Conservation (phyloP, 176 grass and related monocot genomes). For the Rhynchospora tenuis region DNA sequence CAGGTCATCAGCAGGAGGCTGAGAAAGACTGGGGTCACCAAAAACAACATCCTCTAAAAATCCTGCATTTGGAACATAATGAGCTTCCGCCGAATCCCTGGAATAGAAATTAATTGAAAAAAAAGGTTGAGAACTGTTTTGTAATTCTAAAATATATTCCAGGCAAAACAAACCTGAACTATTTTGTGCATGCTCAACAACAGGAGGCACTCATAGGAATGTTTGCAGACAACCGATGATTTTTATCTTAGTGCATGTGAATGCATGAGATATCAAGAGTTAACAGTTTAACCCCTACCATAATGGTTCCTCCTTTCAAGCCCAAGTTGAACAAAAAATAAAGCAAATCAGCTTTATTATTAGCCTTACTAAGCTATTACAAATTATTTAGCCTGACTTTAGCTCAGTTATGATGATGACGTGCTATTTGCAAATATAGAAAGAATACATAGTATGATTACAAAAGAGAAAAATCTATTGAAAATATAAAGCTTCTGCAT, state of each 20-base stretch:
- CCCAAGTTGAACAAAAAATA: background rate
- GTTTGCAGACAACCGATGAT: background rate
- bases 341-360: background rate
- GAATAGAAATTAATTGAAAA: conserved; percentile 6
- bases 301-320: background rate
- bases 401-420: background rate
- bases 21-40: conserved; percentile 65
- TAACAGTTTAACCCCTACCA: background rate
- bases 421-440: background rate
- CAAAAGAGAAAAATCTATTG: background rate
- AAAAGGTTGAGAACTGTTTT: background rate
- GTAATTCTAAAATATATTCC: background rate
- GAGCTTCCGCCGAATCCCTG: conserved; percentile 81
- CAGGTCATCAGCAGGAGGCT: conserved; percentile 22
- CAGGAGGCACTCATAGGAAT: background rate
- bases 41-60: conserved; percentile 83
- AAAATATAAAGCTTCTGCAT: background rate
- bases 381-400: background rate
- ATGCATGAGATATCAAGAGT: background rate
- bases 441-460: background rate
- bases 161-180: background rate
- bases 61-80: conserved; percentile 84
- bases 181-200: background rate
- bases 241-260: background rate
- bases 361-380: background rate